Conservation (phyloP, 2,329 filamentous ascomycete genomes). For the Xylaria polymorpha region DNA sequence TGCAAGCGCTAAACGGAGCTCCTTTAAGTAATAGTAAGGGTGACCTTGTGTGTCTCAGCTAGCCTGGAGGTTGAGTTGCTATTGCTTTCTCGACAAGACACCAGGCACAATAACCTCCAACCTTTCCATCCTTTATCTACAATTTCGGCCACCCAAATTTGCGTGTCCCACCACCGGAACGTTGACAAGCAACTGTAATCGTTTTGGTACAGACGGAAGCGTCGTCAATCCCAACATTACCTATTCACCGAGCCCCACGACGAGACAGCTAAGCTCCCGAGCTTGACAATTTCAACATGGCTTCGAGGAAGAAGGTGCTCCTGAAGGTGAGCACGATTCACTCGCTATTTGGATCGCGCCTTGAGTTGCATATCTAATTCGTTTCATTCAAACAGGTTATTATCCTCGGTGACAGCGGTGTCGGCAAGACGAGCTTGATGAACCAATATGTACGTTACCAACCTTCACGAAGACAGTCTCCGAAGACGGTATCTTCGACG, state of each 20-base stretch:
- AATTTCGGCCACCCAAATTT: conserved; percentile 1
- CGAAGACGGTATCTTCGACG: not conserved
- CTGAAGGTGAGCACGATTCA: conserved; percentile 73
- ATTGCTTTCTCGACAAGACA: conserved; percentile 14
- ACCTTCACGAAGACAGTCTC: conserved; percentile 16
- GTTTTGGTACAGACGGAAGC: conserved; percentile 10
- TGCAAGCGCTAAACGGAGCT: conserved; percentile 28
- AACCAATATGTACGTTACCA: conserved; percentile 96
- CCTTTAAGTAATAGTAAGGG: conserved; percentile 30
- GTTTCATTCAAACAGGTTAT: conserved; percentile 75
- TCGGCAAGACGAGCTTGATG: conserved; percentile 99
- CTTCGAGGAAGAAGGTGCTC: conserved; percentile 89
- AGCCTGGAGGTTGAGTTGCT: conserved; percentile 25
- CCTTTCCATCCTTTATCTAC: conserved; percentile 12
- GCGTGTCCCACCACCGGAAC: not conserved
- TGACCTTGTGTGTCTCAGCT: conserved; percentile 31
- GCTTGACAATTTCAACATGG: conserved; percentile 63
- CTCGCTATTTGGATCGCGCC: conserved; percentile 8
- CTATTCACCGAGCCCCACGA: conserved; percentile 12
- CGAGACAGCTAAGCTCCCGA: conserved; percentile 19
- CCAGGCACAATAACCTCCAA: conserved; percentile 8
- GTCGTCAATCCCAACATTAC: conserved; percentile 12
- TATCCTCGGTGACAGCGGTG: conserved; percentile 97
- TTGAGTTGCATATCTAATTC: conserved; percentile 18
- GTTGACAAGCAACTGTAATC: conserved; percentile 1